Conservation (phyloP, 2,329 filamentous ascomycete genomes). For the Teratosphaeria gauchensis region DNA sequence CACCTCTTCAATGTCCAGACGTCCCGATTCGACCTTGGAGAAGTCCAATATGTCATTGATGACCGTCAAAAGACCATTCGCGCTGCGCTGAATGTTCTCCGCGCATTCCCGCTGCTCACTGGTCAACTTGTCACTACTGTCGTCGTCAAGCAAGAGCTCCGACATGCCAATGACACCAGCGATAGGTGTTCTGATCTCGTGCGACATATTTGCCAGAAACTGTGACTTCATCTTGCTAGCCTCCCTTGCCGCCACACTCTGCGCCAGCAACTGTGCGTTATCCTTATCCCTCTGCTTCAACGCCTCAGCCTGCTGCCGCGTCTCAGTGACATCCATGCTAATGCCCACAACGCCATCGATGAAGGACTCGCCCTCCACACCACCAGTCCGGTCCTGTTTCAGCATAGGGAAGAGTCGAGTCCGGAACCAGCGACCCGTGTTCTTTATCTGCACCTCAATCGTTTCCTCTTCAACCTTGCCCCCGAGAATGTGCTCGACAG, state of each 20-base stretch:
- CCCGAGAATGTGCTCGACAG: slow-evolving; percentile 56
- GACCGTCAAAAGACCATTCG: slow-evolving; percentile 71
- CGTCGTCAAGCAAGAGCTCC: slow-evolving; percentile 60
- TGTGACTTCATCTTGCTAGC: slow-evolving; percentile 71
- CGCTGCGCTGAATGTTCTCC: slow-evolving; percentile 69
- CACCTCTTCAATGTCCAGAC: slow-evolving; percentile 69
- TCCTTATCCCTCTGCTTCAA: slow-evolving; percentile 54
- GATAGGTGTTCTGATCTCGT: slow-evolving; percentile 48
- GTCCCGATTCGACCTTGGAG: slow-evolving; percentile 69
- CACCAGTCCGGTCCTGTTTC: slow-evolving; percentile 44
- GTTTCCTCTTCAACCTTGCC: slow-evolving; percentile 52
- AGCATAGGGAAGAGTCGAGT: slow-evolving; percentile 61
- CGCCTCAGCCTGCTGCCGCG: slow-evolving; percentile 55
- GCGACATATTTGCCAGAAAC: slow-evolving; percentile 56
- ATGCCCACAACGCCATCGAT: slow-evolving; percentile 67
- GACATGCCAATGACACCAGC: slow-evolving; percentile 74
- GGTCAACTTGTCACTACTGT: slow-evolving; percentile 38
- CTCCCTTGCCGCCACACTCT: slow-evolving; percentile 69
- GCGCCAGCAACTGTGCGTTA: slow-evolving; percentile 60
- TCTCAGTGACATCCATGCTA: slow-evolving; percentile 69
- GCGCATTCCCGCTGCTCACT: slow-evolving; percentile 66
- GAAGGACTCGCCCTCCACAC: slow-evolving; percentile 41
- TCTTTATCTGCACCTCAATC: slow-evolving; percentile 51
- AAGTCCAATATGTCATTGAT: slow-evolving; percentile 91
- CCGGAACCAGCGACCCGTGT: slow-evolving; percentile 56